A percentile compares a stretch with the other conserved stretches of the same genome.
Evolutionary conservation across 257 asterid genomes (phyloP).

Genomic region (Solanum tarijense): DNA sequence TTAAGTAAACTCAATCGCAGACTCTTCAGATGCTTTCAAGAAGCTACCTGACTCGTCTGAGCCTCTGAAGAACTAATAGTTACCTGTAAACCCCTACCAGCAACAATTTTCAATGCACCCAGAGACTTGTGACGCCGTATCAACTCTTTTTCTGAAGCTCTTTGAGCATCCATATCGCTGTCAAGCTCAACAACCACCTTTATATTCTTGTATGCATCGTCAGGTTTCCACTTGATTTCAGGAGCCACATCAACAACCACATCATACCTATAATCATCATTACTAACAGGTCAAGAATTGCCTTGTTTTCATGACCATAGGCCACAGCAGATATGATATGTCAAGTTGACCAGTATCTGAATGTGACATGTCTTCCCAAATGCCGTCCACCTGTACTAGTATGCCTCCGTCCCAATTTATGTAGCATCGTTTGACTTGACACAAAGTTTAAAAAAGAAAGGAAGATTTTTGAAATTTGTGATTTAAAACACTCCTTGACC

Average conservation of each 20-base stretch:
- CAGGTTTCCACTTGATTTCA: slow-evolving; percentile 82
- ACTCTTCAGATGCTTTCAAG: background rate
- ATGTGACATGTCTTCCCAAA: background rate
- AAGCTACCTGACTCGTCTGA: background rate
- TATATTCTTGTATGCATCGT: slow-evolving; percentile 79
- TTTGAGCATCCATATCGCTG: slow-evolving; percentile 72
- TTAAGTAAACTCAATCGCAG: background rate
- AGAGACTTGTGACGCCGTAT: slow-evolving; percentile 73
- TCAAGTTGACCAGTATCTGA: background rate
- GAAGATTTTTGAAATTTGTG: background rate
- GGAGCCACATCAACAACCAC: slow-evolving; percentile 83
- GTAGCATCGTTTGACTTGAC: background rate
- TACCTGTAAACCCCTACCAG: slow-evolving; percentile 87
- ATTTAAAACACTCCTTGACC: background rate
- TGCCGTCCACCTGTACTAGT: background rate
- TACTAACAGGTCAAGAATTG: background rate
- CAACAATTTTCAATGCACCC: slow-evolving; percentile 66
- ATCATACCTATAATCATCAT: slow-evolving; percentile 51
- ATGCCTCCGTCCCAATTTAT: background rate
- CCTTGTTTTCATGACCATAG: background rate
- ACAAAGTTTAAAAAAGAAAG: background rate
- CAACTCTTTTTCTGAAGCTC: slow-evolving; percentile 66
- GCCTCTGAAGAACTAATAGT: background rate
- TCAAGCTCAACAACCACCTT: slow-evolving; percentile 87
- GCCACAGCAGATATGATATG: background rate